Evolutionary conservation across 1,284 basidiomycete genomes (phyloP).

Genomic region (Ustanciosporium gigantosporum): DNA sequence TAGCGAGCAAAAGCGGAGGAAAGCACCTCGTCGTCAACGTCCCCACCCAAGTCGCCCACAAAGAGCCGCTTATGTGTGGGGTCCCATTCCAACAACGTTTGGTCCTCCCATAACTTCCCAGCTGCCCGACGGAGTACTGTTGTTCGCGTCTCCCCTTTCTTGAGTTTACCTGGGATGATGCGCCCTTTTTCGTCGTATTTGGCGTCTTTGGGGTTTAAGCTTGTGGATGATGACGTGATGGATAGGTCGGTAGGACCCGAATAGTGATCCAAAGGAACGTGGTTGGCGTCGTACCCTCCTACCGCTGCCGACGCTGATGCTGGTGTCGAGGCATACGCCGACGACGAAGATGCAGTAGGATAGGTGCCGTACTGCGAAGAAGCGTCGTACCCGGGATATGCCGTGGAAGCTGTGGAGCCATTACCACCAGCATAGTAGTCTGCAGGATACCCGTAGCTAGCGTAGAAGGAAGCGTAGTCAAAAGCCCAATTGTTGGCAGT

Average conservation of each 20-base stretch:
- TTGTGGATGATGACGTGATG: conserved; percentile 1
- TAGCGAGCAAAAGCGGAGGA: conserved; percentile 88
- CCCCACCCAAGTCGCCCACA: conserved; percentile 96
- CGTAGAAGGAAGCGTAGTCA: conserved; percentile 57
- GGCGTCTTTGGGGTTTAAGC: not conserved
- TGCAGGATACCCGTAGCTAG: conserved; percentile 45
- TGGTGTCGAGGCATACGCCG: too few relatives aligned
- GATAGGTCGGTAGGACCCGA: not conserved
- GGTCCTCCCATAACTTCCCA: conserved; percentile 97
- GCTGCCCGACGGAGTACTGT: conserved; percentile 93
- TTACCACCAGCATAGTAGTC: conserved; percentile 25
- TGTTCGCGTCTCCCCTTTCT: conserved; percentile 85
- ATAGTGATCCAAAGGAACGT: not conserved
- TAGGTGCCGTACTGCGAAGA: not conserved
- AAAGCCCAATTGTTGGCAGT: conserved; percentile 54
- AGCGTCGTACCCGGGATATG: conserved; percentile 4
- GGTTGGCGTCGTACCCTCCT: conserved; percentile 15
- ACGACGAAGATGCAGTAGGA: not conserved
- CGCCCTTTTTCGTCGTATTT: conserved; percentile 24
- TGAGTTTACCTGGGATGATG: conserved; percentile 60
- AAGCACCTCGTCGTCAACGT: conserved; percentile 92
- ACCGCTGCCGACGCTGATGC: conserved; percentile 2
- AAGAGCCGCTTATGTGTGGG: conserved; percentile 97
- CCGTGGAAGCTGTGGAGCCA: conserved; percentile 6
- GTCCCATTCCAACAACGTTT: conserved; percentile 95